Evolutionary conservation across 768 basidiomycete genomes (phyloP), one percentile per base, ranked within the genome.

Genomic region (Suillus discolor): DNA sequence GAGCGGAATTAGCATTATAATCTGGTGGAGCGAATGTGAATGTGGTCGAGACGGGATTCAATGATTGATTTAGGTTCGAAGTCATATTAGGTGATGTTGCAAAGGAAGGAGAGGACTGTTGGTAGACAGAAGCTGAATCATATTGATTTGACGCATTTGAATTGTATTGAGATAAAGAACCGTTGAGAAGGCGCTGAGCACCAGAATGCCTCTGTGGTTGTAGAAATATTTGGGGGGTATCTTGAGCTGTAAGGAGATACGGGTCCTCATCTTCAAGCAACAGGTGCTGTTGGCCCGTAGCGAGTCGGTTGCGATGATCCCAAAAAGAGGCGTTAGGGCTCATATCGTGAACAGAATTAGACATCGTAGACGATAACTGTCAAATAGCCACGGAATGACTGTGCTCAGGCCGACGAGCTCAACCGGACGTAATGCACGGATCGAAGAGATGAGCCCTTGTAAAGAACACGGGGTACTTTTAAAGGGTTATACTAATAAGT

Each of bases 251-350:
- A 18, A 77, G 44, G 23, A 72, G 18, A 61, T 69, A 72, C 0
- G 69, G 54, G 2, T 66, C 65, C 39, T 69, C 65, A 28, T 78
- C 75, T 28, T 78, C 75, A 55, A 78, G 77, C 31, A 77, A 72
- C 11, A 71, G 67, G 12, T 72, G 60, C 4, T 66, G 71, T 13
- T 59, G 68, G 59, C 31, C 6, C 31, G 71, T 55, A 2, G 65
- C 2, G 61, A 66, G 71, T 12, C 31, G 60, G 5, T 68, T 69
- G 0, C 57, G 31, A 2, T 69, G 68, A 47, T 70, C 66, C 77
- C 75, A 76, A 7, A 63, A 78, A 6, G 64, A 18, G 49, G 59
- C 61, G 28, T 69, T 66, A 13, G 41, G 51, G 0, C 41, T 65
- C 51, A 65, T 59, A 28, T 57, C 55, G 3, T 71, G 74, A 0